Conservation (phyloP, 371 early-diverging fungal genomes). For the Cokeromyces recurvatus region DNA sequence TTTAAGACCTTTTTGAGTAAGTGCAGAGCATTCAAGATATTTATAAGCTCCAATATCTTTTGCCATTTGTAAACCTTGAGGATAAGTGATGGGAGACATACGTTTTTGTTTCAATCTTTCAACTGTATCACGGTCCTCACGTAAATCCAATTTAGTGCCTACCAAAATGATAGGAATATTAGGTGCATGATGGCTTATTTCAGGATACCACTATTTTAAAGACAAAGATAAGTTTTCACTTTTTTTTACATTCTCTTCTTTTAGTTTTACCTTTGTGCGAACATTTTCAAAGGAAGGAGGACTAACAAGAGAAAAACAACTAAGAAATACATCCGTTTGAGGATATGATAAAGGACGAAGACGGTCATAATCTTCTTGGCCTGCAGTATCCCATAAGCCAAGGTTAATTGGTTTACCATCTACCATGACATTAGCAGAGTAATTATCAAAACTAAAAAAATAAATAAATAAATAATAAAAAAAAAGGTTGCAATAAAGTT, state of each 20-base stretch:
- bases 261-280: constrained; percentile 62
- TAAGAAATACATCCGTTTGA: constrained; percentile 90
- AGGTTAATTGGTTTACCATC: constrained; percentile 94
- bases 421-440: constrained; percentile 90
- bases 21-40: constrained; percentile 98
- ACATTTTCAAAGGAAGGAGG: constrained; percentile 94
- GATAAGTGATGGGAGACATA: constrained; percentile 87
- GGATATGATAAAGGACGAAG: constrained; percentile 93
- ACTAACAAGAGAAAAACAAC: constrained; percentile 84
- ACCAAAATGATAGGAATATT: constrained; percentile 95
- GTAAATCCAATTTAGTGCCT: constrained; percentile 98
- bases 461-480: no score
- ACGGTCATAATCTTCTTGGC: constrained; percentile 97
- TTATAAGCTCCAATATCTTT: constrained; percentile 89
- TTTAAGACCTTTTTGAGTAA: constrained; percentile 96
- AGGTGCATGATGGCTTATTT: constrained; percentile 94
- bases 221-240: not conserved
- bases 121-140: constrained; percentile 87
- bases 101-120: constrained; percentile 84
- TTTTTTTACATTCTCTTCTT: not conserved
- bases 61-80: constrained; percentile 85
- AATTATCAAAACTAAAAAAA: constrained; percentile 89
- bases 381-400: constrained; percentile 98
- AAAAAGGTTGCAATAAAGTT: no score
- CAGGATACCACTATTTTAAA: constrained; percentile 82